phyloP scores from a whole-genome alignment of 345 rosid genomes.

The Pistacia atlantica region DNA sequence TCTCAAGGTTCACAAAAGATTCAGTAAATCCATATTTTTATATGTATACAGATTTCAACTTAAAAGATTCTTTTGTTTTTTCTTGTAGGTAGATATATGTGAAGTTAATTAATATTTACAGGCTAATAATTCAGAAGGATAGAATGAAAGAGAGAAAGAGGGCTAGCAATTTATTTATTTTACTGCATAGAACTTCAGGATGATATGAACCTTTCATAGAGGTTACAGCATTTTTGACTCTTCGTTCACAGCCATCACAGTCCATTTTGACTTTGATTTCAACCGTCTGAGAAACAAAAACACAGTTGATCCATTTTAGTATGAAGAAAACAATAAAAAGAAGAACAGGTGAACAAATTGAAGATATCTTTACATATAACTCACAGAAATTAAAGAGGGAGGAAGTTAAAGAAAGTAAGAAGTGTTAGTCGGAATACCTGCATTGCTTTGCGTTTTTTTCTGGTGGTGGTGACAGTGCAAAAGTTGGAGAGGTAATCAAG shows the following conservation, averaged over 20 bases:
- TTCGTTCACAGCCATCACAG: conserved; percentile 96
- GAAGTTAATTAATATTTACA: not conserved
- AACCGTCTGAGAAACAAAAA: conserved; percentile 60
- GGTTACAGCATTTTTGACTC: conserved; percentile 72
- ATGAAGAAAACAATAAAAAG: not conserved
- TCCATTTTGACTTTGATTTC: conserved; percentile 99
- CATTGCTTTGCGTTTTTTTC: conserved; percentile 81
- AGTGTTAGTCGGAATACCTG: conserved; percentile 49
- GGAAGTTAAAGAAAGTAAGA: conserved; percentile 14
- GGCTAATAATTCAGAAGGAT: not conserved
- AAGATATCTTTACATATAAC: no score
- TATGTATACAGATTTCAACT: not conserved
- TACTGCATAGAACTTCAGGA: not conserved
- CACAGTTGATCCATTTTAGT: not conserved
- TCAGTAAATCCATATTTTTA: conserved; percentile 1
- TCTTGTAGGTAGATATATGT: not conserved
- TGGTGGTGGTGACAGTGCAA: conserved; percentile 66
- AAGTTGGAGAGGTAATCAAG: conserved; percentile 85
- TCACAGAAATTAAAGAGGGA: conserved; percentile 1
- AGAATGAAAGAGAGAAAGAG: not conserved
- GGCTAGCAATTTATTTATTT: not conserved
- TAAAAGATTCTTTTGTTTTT: not conserved
- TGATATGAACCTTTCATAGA: conserved; percentile 65
- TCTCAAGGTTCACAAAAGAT: not conserved
- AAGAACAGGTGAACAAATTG: not conserved